Conservation (phyloP, 495 filamentous ascomycete genomes). For the Staphylotrichum tortipilum region DNA sequence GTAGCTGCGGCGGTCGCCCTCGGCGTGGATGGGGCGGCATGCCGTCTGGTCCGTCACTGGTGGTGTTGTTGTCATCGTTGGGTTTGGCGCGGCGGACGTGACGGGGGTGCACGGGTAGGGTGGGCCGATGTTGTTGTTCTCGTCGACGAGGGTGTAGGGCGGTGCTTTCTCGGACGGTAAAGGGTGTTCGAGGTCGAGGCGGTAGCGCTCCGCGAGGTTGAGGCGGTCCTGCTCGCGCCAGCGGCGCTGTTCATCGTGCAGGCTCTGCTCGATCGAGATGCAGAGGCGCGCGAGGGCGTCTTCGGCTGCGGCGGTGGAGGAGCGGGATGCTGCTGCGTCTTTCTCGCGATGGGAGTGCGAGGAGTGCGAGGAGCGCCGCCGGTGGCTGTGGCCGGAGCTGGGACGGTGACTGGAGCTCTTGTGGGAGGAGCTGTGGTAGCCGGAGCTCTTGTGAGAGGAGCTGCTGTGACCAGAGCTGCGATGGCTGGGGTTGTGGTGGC, state of each 20-base stretch:
- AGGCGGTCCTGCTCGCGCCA: not conserved
- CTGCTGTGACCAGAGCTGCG: too few relatives aligned
- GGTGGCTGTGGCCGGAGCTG: not conserved
- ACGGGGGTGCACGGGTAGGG: too few relatives aligned
- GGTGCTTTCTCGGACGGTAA: not conserved
- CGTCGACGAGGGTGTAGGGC: not conserved
- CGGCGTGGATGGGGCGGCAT: too few relatives aligned
- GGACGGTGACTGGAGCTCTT: not conserved
- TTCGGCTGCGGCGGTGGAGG: not conserved
- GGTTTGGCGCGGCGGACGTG: too few relatives aligned
- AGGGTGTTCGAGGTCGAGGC: not conserved
- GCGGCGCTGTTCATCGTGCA: constrained; percentile 1
- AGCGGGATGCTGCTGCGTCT: too few relatives aligned
- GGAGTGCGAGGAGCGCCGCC: too few relatives aligned
- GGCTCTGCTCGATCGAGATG: constrained; percentile 6
- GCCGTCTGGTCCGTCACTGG: too few relatives aligned
- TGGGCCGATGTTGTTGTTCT: too few relatives aligned
- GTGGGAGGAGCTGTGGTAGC: not conserved
- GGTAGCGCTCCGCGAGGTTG: not conserved
- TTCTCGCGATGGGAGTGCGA: not conserved
- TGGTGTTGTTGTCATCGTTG: not conserved
- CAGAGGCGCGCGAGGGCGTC: constrained; percentile 1
- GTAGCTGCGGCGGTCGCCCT: not conserved
- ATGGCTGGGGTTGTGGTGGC: too few relatives aligned
- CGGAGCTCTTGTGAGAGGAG: too few relatives aligned